These are phyloP conservation scores for Polychytrium aggregatum DNA, from an alignment of 192 early-diverging fungal species.

Conservation along the genomic window DNA sequence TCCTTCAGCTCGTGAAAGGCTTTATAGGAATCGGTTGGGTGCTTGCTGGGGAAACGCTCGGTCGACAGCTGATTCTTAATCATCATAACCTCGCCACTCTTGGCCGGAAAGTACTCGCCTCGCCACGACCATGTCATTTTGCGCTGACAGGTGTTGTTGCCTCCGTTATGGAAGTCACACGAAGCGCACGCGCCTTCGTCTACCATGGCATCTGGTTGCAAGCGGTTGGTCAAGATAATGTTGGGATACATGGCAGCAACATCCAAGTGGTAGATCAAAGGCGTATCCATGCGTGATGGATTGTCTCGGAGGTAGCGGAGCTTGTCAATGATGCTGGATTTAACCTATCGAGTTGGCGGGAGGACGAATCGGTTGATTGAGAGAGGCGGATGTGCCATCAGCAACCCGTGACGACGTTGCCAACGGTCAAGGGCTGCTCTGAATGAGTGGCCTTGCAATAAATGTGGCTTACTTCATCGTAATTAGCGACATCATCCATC, in stretches of 20 bases:
- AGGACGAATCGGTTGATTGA: too few relatives aligned
- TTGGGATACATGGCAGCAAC: constrained; percentile 99
- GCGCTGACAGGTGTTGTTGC: constrained; percentile 80
- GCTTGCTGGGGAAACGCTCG: constrained; percentile 66
- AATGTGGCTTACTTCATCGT: constrained; percentile 62
- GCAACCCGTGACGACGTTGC: neutral
- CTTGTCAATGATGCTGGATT: constrained; percentile 45
- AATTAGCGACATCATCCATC: constrained; percentile 74
- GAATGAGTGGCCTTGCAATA: constrained; percentile 1
- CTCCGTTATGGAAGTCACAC: constrained; percentile 83
- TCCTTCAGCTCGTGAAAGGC: constrained; percentile 57
- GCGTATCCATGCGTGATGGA: constrained; percentile 66
- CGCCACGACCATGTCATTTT: constrained; percentile 96
- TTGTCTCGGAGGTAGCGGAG: constrained; percentile 68
- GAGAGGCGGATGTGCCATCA: constrained; percentile 6
- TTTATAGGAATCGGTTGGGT: constrained; percentile 23
- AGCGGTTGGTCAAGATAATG: constrained; percentile 94
- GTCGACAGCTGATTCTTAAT: constrained; percentile 72
- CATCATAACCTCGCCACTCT: constrained; percentile 83
- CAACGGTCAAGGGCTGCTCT: neutral
- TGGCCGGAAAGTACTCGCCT: constrained; percentile 89
- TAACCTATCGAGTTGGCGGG: too few relatives aligned
- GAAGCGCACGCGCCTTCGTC: constrained; percentile 75
- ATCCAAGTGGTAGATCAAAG: constrained; percentile 95
- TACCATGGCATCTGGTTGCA: constrained; percentile 95